Evolutionary conservation across 2,329 filamentous ascomycete genomes (phyloP), one percentile per base, ranked within the genome.

Genomic region (Daldinia sp.): DNA sequence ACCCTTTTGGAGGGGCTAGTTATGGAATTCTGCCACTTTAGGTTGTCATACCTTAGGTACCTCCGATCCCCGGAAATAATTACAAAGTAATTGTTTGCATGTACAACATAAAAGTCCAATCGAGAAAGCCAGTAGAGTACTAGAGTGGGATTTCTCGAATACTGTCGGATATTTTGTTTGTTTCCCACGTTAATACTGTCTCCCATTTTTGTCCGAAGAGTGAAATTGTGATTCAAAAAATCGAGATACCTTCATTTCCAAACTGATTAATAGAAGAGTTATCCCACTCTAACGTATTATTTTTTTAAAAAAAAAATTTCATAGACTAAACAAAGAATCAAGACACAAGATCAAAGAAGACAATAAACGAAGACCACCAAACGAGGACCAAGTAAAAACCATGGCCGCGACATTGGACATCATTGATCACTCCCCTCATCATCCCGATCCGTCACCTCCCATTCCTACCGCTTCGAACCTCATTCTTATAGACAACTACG

Each of bases 401-500:
- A 87, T 87, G 85, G 72, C 82, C 63, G 79, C 80, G 35, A 67
- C 76, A 15, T 35, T 61, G 32, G 79, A 82, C 63, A 81, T 87
- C 62, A 78, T 87, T 68, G 94, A 97, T 76, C 89, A 97, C 78
- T 97, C 94, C 63, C 93, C 94, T 72, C 89, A 90, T 75, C 89
- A 97, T 77, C 91, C 92, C 62, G 85, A 90, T 67, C 89, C 90
- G 53, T 89, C 89, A 27, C 82, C 88, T 53, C 88, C 89, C 32
- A 83, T 97, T 54, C 77, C 90, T 21, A 93, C 89, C 51, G 95
- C 95, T 23, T 91, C 90, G 59, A 98, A 98, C 78, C 85, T 99
- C 61, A 86, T 99, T 66, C 85, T 99, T 67, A 97, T 99, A 73
- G 95, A 99, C 83, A 99, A 99, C 80, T 99, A 98, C 79, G 95